Percentiles rank a stretch among this genome's conserved stretches.
Evolutionary conservation across 192 early-diverging fungal genomes (phyloP).

Genomic region (Podila clonocystis): DNA sequence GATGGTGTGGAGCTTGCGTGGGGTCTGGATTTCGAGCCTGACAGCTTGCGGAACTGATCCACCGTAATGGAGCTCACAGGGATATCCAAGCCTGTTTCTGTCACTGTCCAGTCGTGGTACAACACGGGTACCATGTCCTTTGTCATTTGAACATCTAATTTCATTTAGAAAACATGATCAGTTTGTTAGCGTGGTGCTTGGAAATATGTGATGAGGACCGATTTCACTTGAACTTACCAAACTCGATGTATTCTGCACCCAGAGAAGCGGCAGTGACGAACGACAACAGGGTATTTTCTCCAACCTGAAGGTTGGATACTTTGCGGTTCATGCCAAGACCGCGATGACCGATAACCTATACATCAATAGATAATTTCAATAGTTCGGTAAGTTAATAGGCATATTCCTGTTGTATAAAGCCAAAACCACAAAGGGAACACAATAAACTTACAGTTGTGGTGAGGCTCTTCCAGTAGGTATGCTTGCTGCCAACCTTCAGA

Average conservation of each 20-base stretch:
- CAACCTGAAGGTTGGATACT: conserved; percentile 77
- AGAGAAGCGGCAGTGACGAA: conserved; percentile 84
- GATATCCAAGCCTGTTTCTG: conserved; percentile 76
- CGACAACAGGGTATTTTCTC: conserved; percentile 92
- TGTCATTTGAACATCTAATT: conserved; percentile 89
- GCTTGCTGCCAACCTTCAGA: conserved; percentile 62
- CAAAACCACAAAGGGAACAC: not conserved
- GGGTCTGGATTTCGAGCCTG: conserved; percentile 53
- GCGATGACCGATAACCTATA: conserved; percentile 86
- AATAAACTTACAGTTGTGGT: conserved; percentile 58
- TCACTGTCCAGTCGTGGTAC: conserved; percentile 93
- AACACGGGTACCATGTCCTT: conserved; percentile 87
- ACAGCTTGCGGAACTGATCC: conserved; percentile 73
- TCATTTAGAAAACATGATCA: not conserved
- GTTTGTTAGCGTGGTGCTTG: too few species aligned
- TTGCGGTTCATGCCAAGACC: conserved; percentile 85
- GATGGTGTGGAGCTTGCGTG: conserved; percentile 9
- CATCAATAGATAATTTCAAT: too few species aligned
- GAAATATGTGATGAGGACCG: not conserved
- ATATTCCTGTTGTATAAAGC: not conserved
- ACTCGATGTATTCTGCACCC: conserved; percentile 92
- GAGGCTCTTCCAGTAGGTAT: conserved; percentile 69
- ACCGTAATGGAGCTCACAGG: conserved; percentile 74
- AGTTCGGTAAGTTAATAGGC: too few species aligned
- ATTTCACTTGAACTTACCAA: conserved; percentile 62